Evolutionary conservation across 2,329 filamentous ascomycete species (phyloP), one percentile per base, ranked within the genome.

Genomic region (Sclerotinia sclerotiorum): DNA sequence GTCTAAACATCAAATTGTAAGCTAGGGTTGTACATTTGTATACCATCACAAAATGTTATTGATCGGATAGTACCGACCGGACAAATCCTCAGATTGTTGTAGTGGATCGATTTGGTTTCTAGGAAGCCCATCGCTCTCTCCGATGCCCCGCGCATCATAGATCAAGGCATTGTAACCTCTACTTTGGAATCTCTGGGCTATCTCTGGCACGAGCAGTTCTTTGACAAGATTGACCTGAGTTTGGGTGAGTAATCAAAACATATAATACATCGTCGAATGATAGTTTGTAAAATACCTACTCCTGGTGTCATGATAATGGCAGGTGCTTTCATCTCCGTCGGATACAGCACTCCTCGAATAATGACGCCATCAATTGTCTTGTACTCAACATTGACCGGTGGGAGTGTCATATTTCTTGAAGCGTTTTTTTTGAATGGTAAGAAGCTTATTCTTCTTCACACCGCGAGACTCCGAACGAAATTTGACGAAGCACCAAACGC

Each of bases 71-170:
- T 19, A 52, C 51, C 29, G 2, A 54, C 52, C 52, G 21, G 52
- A 35, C 8, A 55, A 35, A 55, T 81, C 80, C 51, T 74, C 74
- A 15, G 73, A 64, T 71, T 81, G 78, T 61, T 73, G 51, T 2
- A 66, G 17, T 0, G 77, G 76, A 35, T 76, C 70, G 42, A 80
- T 77, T 58, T 79, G 75, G 7, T 76, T 72, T 24, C 77, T 72
- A 6, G 78, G 78, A 56, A 71, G 27, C 7, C 70, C 70, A 44
- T 79, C 78, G 62, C 77, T 79, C 10, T 63, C 70, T 7, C 78
- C 79, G 56, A 74, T 75, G 62, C 72, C 73, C 24, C 78, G 75
- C 62, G 78, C 74, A 68, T 80, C 78, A 69, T 77, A 80, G 7
- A 79, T 73, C 10, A 80, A 71, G 1, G 76, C 78, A 0, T 77